Base-by-base conservation (phyloP, 768 basidiomycete genomes). In the Rhizopogon rudus region DNA sequence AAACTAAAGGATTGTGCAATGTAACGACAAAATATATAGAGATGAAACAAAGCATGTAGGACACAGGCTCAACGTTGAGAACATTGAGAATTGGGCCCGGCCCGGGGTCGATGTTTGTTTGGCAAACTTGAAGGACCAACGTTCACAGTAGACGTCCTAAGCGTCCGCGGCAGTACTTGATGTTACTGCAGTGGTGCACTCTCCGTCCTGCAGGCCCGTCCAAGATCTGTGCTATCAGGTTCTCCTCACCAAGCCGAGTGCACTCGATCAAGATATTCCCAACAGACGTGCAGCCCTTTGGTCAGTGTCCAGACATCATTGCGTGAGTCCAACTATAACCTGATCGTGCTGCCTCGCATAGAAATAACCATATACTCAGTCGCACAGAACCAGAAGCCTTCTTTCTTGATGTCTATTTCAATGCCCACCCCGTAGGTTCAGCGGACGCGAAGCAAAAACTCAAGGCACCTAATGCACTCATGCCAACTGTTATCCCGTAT, bases 371-470 rank as follows among this genome's bases (percentile, higher is more conserved):
- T 53, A 42, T 53, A 22, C 29, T 17, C 56, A 91, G 90, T 53
- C 72, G 75, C 56, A 92, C 90, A 28, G 81, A 86, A 58, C 90
- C 88, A 0, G 78, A 81, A 6, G 78, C 86, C 0, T 91, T 91
- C 73, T 86, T 83, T 63, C 73, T 90, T 16, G 81, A 91, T 52
- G 72, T 91, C 8, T 89, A 81, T 67, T 84, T 92, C 71, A 91
- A 90, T 70, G 84, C 87, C 0, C 80, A 83, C 31, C 76, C 81
- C 1, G 72, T 82, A 4, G 57, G 72, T 22, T 65, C 68, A 5
- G 63, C 72, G 1, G 70, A 76, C 43, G 66, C 67, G 3, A 84
- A 82, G 64, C 81, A 80, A 50, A 87, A 81, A 58, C 80, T 80
- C 54, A 83, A 82, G 57, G 75, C 82, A 0, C 78, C 82, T 25